Evolutionary conservation across 192 early-diverging fungal species (phyloP), one percentile per base, ranked within the genome.

Genomic region (Gamsiella multidivaricata): DNA sequence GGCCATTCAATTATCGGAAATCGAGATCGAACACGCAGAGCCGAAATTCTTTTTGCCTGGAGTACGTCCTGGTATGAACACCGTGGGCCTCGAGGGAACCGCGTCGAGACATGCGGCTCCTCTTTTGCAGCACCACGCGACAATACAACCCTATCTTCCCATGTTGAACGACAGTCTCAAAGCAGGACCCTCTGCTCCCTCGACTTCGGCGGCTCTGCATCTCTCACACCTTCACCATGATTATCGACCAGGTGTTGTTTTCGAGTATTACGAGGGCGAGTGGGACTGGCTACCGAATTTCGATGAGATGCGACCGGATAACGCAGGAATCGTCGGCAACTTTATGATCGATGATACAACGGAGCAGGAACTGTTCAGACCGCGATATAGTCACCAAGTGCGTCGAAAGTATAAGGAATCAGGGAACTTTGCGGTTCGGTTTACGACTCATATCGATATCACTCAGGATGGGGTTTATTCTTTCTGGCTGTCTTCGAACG

Each of bases 251-350:
- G 74, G 74, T 20, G 74, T 78, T 1, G 60, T 64, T 8, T 78
- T 78, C 52, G 74, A 78, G 47, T 78, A 78, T 32, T 78, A 78
- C 14, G 54, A 78, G 22, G 74, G 74, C 1, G 74, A 78, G 20
- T 78, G 74, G 74, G 74, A 78, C 55, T 78, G 74, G 74, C 61
- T 78, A 0, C 74, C 74, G 17, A 78, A 78, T 36, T 78, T 78
- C 47, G 74, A 78, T 23, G 74, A 78, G 47, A 78, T 78, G 74
- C 41, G 23, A 3, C 74, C 74, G 0, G 58, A 68, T 17, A 67
- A 78, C 46, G 74, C 41, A 10, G 74, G 74, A 3, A 78, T 78
- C 25, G 65, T 78, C 1, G 74, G 74, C 22, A 78, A 78, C 47
- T 78, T 78, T 57, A 78, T 78, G 74, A 69, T 78, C 25, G 74